These are phyloP conservation scores for Peterozyma xylosa DNA, from an alignment of 805 yeast species.

Conservation along the genomic window DNA sequence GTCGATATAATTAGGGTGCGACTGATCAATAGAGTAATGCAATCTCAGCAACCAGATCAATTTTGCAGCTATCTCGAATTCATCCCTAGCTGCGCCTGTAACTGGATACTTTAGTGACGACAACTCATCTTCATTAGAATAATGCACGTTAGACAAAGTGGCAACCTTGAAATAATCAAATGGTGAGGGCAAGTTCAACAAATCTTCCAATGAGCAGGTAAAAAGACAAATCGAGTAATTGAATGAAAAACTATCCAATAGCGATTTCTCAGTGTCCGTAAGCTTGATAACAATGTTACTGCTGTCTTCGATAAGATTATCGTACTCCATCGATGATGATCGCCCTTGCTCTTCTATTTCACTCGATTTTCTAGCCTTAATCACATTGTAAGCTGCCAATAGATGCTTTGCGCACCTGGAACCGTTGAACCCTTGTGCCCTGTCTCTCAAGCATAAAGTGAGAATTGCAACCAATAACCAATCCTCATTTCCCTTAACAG, in stretches of 20 bases:
- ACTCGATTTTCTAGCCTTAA: conserved; percentile 19
- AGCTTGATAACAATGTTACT: conserved; percentile 1
- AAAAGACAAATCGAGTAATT: conserved; percentile 31
- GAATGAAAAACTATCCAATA: conserved; percentile 36
- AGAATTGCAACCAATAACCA: conserved; percentile 34
- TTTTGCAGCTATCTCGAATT: conserved; percentile 30
- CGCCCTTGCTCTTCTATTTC: conserved; percentile 6
- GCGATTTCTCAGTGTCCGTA: conserved; percentile 24
- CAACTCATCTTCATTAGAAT: conserved; percentile 10
- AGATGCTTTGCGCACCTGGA: conserved; percentile 24
- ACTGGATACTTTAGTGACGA: conserved; percentile 36
- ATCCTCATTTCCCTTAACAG: conserved; percentile 23
- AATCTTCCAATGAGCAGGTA: conserved; percentile 22
- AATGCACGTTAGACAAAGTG: conserved; percentile 19
- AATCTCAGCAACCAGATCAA: conserved; percentile 27
- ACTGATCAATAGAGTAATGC: conserved; percentile 3
- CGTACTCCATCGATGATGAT: background rate
- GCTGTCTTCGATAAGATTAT: background rate
- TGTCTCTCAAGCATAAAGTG: conserved; percentile 29
- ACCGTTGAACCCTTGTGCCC: conserved; percentile 21
- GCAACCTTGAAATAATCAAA: conserved; percentile 23
- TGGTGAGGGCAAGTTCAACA: conserved; percentile 31
- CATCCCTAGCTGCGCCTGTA: conserved; percentile 28
- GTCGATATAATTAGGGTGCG: background rate
- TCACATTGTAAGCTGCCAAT: conserved; percentile 26